Percentiles rank a stretch among this genome's conserved stretches.
Conservation (phyloP, 2,329 filamentous ascomycete species). For the Talaromyces albobiverticillius region DNA sequence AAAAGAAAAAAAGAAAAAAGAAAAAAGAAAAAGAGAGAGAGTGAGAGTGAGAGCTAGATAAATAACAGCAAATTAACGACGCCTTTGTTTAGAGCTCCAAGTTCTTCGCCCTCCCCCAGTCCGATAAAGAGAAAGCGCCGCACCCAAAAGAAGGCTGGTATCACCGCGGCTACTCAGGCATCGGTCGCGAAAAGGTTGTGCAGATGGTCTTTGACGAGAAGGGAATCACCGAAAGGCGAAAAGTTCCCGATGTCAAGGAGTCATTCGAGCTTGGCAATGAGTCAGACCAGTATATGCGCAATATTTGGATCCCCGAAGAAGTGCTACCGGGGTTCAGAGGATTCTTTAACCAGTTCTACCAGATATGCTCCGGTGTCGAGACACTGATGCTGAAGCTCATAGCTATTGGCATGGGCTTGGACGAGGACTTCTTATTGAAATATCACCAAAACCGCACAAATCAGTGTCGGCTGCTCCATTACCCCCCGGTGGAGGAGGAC, state of each 20-base stretch:
- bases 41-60: background rate
- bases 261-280: constrained; percentile 61
- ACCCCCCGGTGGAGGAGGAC: constrained; percentile 64
- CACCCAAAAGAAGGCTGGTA: constrained; percentile 41
- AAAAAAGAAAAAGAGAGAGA: background rate
- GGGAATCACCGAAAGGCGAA: constrained; percentile 58
- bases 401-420: constrained; percentile 71
- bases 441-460: constrained; percentile 59
- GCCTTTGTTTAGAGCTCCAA: background rate
- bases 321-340: constrained; percentile 62
- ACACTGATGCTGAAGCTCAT: constrained; percentile 78
- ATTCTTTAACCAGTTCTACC: constrained; percentile 71
- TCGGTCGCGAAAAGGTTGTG: constrained; percentile 71
- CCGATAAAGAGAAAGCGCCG: constrained; percentile 69
- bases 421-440: constrained; percentile 69
- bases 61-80: background rate
- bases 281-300: constrained; percentile 61
- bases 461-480: constrained; percentile 67
- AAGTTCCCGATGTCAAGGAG: constrained; percentile 55
- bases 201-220: constrained; percentile 49
- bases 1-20: background rate
- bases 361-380: constrained; percentile 71
- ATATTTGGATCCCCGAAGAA: constrained; percentile 69
- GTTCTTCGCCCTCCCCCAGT: constrained; percentile 65
- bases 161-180: constrained; percentile 70